Base-by-base conservation (phyloP, 1,284 basidiomycete genomes). In the Abortiporus biennis region DNA sequence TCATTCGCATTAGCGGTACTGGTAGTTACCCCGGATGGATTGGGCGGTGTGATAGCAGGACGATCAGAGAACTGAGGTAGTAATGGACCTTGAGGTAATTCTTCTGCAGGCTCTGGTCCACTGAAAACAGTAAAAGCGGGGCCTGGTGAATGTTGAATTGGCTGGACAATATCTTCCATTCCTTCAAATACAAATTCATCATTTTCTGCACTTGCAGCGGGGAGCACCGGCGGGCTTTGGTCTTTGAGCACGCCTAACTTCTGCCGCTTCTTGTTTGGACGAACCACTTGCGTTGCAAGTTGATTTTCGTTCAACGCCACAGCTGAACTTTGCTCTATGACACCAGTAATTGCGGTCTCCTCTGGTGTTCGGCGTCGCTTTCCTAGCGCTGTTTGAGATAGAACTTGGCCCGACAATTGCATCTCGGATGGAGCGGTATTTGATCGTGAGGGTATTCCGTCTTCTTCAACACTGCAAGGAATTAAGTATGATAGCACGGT, bases 311-410 rank as follows among this genome's bases (percentile, higher is more conserved):
- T 50, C 8, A 56, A 47, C 6, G 54, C 58, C 13, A 57, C 66
- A 39, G 67, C 67, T 44, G 66, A 54, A 13, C 57, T 64, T 25
- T 61, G 59, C 42, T 75, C 75, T 8, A 65, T 55, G 6, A 66
- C 54, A 33, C 66, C 71, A 4, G 66, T 61, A 24, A 65, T 52
- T 42, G 63, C 58, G 50, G 67, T 71, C 13, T 65, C 60, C 12
- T 64, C 58, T 2, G 73, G 64, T 47, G 76, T 75, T 45, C 81
- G 69, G 39, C 65, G 71, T 23, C 78, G 74, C 56, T 85, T 86
- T 9, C 83, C 82, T 17, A 43, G 42, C 17, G 33, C 20, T 13
- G 21, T 19, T 4, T 35, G 3, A 11, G 42, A 17, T 13, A 29
- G 20, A 24, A 33, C 41, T 36, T 15, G 40, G n/a, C n/a, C n/a